Evolutionary conservation across 257 asterid genomes (phyloP), one percentile per base, ranked within the genome.

Genomic region (Nicotiana noctiflora): DNA sequence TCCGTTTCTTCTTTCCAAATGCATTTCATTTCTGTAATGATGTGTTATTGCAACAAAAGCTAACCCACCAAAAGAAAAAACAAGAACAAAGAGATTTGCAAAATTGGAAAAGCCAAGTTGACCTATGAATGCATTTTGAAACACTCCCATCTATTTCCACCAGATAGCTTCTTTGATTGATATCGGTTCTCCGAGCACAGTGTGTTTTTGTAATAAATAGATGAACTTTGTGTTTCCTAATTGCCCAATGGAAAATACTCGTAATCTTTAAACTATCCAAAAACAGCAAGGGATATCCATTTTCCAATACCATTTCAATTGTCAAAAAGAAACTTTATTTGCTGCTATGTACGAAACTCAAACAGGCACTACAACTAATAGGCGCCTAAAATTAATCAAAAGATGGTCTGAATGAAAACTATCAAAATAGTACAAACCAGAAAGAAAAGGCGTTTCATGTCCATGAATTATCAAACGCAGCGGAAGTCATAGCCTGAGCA

Each of bases 381-480:
- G 6, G 64, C 64, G 13, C 25, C 25, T 10, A 60, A 19, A 61
- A 61, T 61, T 4, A 23, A 51, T 32, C 59, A 72, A 13, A 44
- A 70, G 10, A 70, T 21, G 1, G 9, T 7, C 57, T 19, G 8
- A 12, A 75, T 25, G 19, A 51, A 40, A 56, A 77, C 67, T 2
- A 57, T n/a, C 51, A 19, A 57, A 57, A n/a, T 0, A n/a, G 57
- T 37, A 77, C 72, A 19, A 19, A 77, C 78, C 78, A 46, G 78
- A 13, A 49, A 49, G 25, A 49, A 70, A 14, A 49, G 2, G 23
- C 23, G 13, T 8, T 46, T 90, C 87, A 89, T n/a, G 87, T 84
- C 93, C 95, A 91, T 15, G 90, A 91, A 86, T 88, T 91, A 75
- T 90, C 96, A 78, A 91, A 91, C 7, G 96, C 93, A 57, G 96